These are phyloP conservation scores for Bipolaris oryzae DNA, from an alignment of 2,329 filamentous ascomycete genomes.

Conservation along the genomic window DNA sequence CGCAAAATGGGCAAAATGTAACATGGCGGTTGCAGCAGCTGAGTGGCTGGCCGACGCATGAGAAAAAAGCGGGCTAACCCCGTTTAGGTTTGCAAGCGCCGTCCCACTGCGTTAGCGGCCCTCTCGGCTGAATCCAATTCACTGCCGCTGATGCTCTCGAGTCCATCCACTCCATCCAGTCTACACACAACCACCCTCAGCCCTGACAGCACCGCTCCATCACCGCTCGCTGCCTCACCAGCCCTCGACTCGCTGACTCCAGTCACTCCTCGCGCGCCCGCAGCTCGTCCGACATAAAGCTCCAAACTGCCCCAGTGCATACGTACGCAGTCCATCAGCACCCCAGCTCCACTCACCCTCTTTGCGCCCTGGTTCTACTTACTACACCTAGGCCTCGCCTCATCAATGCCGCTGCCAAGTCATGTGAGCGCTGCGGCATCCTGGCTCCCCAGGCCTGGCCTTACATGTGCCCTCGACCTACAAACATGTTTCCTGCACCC, in stretches of 20 bases:
- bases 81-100: conserved; percentile 22
- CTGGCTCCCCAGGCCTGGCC: conserved; percentile 13
- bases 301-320: conserved; percentile 11
- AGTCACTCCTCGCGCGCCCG: neutral
- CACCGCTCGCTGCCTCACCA: too few relatives aligned
- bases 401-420: conserved; percentile 20
- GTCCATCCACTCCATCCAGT: conserved; percentile 21
- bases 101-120: conserved; percentile 21
- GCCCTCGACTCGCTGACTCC: neutral
- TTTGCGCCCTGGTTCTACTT: conserved; percentile 15
- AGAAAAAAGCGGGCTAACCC: conserved; percentile 29
- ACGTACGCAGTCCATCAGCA: conserved; percentile 13
- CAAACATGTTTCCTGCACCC: conserved; percentile 12
- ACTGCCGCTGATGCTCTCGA: conserved; percentile 19
- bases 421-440: conserved; percentile 21
- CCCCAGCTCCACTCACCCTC: conserved; percentile 15
- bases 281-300: conserved; percentile 15
- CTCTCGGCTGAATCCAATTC: conserved; percentile 12
- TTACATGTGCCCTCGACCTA: too few relatives aligned
- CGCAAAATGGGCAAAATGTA: conserved; percentile 33
- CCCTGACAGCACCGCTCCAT: neutral
- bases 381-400: conserved; percentile 18
- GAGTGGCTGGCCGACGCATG: conserved; percentile 34
- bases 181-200: neutral
- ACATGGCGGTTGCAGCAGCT: conserved; percentile 30